phyloP scores from a whole-genome alignment of 208 protist genomes.

The Trypanosoma platydactyli region DNA sequence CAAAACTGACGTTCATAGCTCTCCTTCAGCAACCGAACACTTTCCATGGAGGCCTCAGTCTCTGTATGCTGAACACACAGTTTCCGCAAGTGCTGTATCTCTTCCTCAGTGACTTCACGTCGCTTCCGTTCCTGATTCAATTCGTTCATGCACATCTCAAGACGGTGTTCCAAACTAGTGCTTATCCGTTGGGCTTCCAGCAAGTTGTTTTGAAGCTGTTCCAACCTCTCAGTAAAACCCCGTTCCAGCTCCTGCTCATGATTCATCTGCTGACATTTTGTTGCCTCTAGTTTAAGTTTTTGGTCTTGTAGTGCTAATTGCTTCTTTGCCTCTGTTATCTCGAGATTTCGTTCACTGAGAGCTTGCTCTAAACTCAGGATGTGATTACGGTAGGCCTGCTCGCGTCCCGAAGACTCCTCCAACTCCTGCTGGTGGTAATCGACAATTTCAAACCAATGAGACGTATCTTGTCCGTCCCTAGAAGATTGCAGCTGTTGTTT shows the following conservation, averaged over 20 bases:
- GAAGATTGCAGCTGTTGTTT: neutral
- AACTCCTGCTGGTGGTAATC: slow-evolving; percentile 59
- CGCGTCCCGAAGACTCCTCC: slow-evolving; percentile 40
- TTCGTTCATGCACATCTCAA: slow-evolving; percentile 33
- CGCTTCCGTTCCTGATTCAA: slow-evolving; percentile 40
- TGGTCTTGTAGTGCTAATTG: slow-evolving; percentile 7
- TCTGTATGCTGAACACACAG: slow-evolving; percentile 6
- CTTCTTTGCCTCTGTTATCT: slow-evolving; percentile 5
- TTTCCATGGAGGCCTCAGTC: slow-evolving; percentile 12
- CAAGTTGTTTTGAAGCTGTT: slow-evolving; percentile 28
- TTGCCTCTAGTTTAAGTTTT: slow-evolving; percentile 23
- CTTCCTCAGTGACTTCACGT: slow-evolving; percentile 26
- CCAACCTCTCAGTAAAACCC: neutral
- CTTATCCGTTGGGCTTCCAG: slow-evolving; percentile 24
- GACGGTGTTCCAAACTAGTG: slow-evolving; percentile 26
- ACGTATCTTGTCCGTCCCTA: neutral
- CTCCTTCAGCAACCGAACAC: slow-evolving; percentile 24
- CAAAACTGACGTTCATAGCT: slow-evolving; percentile 24
- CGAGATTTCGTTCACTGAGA: slow-evolving; percentile 30
- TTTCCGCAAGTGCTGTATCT: slow-evolving; percentile 14
- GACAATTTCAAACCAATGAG: slow-evolving; percentile 25
- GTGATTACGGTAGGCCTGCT: slow-evolving; percentile 53
- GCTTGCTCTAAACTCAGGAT: slow-evolving; percentile 53
- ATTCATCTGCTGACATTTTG: slow-evolving; percentile 6
- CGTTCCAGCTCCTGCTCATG: slow-evolving; percentile 9